Conservation (phyloP, 2,329 filamentous ascomycete species). For the Sordariomycetes sp. region DNA sequence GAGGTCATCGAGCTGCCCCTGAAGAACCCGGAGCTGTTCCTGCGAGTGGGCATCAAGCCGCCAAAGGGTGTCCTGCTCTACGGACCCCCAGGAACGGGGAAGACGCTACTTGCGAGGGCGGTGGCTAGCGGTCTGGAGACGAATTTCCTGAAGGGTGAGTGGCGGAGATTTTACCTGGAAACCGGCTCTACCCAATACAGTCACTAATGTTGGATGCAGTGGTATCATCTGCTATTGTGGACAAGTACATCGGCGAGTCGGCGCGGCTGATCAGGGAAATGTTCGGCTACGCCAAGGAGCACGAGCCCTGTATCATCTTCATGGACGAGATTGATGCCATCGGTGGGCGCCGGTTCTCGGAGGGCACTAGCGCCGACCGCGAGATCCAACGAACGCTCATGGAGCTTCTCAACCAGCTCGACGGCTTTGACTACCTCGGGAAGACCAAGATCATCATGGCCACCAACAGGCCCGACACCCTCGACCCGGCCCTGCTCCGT, state of each 20-base stretch:
- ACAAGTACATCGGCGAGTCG: conserved; percentile 99
- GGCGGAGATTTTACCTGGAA: background rate
- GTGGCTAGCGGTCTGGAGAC: conserved; percentile 95
- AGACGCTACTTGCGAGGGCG: conserved; percentile 86
- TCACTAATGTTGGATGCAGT: conserved; percentile 40
- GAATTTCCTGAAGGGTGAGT: conserved; percentile 89
- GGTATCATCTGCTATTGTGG: conserved; percentile 95
- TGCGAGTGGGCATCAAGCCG: conserved; percentile 95
- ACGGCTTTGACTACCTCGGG: conserved; percentile 97
- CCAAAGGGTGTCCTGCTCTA: conserved; percentile 96
- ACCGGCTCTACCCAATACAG: background rate
- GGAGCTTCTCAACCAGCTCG: conserved; percentile 96
- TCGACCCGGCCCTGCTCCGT: conserved; percentile 85
- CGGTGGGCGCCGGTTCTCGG: conserved; percentile 89
- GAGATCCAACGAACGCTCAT: conserved; percentile 98
- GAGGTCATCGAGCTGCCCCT: conserved; percentile 96
- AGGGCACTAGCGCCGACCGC: conserved; percentile 93
- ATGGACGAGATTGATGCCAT: conserved; percentile 99
- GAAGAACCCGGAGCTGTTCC: conserved; percentile 97
- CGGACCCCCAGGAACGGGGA: conserved; percentile 91
- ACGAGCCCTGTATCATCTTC: conserved; percentile 99
- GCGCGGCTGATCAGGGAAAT: conserved; percentile 95
- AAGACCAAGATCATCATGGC: conserved; percentile 99
- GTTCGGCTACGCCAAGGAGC: conserved; percentile 99
- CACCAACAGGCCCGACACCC: conserved; percentile 91